phyloP scores from a whole-genome alignment of 1,284 basidiomycete species.

The Neonothopanus nambi region DNA sequence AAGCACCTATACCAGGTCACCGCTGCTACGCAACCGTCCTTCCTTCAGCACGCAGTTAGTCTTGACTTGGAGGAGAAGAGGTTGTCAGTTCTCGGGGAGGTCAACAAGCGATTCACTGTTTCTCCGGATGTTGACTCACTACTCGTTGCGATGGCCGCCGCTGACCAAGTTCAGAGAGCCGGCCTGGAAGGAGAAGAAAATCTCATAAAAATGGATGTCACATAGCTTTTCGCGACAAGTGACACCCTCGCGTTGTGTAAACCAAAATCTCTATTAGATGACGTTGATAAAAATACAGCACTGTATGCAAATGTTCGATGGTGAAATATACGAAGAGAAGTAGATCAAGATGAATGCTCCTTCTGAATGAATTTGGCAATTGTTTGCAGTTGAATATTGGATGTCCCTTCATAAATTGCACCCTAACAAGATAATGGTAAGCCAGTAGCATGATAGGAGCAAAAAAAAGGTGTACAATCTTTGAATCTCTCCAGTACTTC shows the following conservation, averaged over 20 bases:
- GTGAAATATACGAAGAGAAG: not conserved
- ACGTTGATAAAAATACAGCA: no score
- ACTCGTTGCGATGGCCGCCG: conserved; percentile 64
- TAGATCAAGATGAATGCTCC: conserved; percentile 44
- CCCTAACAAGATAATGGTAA: conserved; percentile 50
- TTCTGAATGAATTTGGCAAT: conserved; percentile 92
- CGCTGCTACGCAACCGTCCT: conserved; percentile 84
- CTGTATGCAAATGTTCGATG: no score
- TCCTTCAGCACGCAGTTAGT: conserved; percentile 86
- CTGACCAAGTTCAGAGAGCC: conserved; percentile 39
- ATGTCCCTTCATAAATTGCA: conserved; percentile 94
- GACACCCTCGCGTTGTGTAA: no score
- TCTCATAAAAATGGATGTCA: conserved; percentile 61
- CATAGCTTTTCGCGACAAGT: conserved; percentile 16
- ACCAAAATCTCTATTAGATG: no score
- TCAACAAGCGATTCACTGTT: conserved; percentile 84
- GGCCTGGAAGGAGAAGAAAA: conserved; percentile 44
- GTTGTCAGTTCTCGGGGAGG: conserved; percentile 78
- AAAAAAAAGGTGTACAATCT: conserved; percentile 63
- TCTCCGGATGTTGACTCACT: conserved; percentile 85
- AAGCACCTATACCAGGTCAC: conserved; percentile 56
- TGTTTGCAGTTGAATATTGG: conserved; percentile 95
- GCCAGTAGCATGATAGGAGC: conserved; percentile 5
- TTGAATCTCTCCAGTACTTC: conserved; percentile 83
- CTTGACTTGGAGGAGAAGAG: conserved; percentile 62